phyloP scores from a whole-genome alignment of 2,329 filamentous ascomycete genomes.

The Aspergillus tamarii region DNA sequence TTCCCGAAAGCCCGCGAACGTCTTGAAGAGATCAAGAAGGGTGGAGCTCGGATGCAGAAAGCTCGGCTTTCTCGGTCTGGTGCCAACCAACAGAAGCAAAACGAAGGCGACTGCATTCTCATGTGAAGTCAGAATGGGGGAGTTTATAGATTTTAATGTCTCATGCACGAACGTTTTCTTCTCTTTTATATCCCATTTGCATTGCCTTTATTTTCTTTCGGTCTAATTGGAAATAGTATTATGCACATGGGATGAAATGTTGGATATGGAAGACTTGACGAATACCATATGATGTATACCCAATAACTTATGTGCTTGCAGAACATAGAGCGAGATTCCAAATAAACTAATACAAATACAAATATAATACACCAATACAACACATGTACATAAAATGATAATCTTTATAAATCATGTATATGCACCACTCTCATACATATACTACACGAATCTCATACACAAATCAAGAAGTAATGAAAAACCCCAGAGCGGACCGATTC shows the following conservation, averaged over 20 bases:
- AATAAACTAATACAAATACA: background rate
- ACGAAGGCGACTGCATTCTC: constrained; percentile 78
- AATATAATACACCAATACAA: too few relatives aligned
- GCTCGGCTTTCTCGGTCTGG: constrained; percentile 80
- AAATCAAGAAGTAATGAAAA: background rate
- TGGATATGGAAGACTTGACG: constrained; percentile 1
- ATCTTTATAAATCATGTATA: too few relatives aligned
- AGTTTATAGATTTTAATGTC: constrained; percentile 6
- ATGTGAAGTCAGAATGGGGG: constrained; percentile 35
- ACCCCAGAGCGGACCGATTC: constrained; percentile 24
- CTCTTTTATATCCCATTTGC: background rate
- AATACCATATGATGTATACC: constrained; percentile 3
- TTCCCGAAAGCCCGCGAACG: constrained; percentile 91
- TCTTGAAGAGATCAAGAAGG: constrained; percentile 86
- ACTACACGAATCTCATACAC: too few relatives aligned
- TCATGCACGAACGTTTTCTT: background rate
- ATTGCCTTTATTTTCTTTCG: constrained; percentile 10
- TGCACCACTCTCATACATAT: too few relatives aligned
- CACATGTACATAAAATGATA: too few relatives aligned
- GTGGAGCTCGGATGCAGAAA: constrained; percentile 72
- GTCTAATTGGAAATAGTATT: background rate
- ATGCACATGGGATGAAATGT: background rate
- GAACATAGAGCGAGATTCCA: background rate
- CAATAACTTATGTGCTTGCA: background rate
- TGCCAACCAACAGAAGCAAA: constrained; percentile 79